phyloP scores from a whole-genome alignment of 106 monocot species.

The Gastrodia elata region DNA sequence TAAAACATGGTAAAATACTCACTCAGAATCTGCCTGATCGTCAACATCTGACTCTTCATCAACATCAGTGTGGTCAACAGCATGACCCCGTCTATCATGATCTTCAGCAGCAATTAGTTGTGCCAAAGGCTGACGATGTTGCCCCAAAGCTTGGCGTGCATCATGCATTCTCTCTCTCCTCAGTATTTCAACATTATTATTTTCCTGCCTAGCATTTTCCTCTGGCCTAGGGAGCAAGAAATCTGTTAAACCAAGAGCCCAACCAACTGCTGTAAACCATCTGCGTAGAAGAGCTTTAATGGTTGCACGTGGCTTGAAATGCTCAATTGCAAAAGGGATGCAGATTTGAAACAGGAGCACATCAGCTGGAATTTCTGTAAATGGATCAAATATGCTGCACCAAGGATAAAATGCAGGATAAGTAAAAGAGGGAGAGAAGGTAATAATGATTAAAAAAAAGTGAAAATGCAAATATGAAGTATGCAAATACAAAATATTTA shows the following conservation, averaged over 20 bases:
- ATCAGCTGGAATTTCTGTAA: conserved; percentile 92
- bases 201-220: conserved; percentile 57
- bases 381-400: conserved; percentile 86
- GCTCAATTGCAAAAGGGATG: conserved; percentile 94
- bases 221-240: conserved; percentile 74
- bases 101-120: conserved; percentile 38
- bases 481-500: conserved; percentile 11
- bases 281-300: conserved; percentile 71
- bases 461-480: not conserved
- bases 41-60: conserved; percentile 64
- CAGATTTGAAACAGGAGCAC: conserved; percentile 97
- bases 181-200: conserved; percentile 42
- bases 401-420: not conserved
- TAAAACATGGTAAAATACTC: conserved; percentile 18
- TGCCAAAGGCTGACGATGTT: conserved; percentile 30
- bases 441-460: not conserved
- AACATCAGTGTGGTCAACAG: conserved; percentile 27
- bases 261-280: conserved; percentile 88
- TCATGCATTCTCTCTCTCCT: conserved; percentile 45
- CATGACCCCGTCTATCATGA: conserved; percentile 33
- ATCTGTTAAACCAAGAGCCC: conserved; percentile 93
- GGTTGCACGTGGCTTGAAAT: conserved; percentile 85
- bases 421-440: conserved; percentile 3
- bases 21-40: conserved; percentile 88
- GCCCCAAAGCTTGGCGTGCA: conserved; percentile 36